These are phyloP conservation scores for Vinca major DNA, from an alignment of 305 asterid species.

Conservation along the genomic window DNA sequence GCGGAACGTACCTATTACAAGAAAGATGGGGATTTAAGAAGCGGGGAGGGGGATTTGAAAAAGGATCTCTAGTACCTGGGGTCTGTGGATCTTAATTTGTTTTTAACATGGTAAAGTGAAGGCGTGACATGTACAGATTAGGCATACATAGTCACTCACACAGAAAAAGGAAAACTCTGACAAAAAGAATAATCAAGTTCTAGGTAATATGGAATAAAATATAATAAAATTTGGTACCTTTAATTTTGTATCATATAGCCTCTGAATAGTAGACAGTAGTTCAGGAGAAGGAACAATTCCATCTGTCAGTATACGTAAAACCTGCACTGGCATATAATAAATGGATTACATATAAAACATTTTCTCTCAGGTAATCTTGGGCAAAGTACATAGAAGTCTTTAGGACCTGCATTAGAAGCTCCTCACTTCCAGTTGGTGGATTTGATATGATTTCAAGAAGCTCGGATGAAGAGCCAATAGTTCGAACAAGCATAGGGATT, in stretches of 20 bases:
- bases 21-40: too few relatives aligned
- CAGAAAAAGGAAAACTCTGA: background rate
- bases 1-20: too few relatives aligned
- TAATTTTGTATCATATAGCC: slow-evolving; percentile 61
- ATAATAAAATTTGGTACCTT: slow-evolving; percentile 44
- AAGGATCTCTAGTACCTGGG: too few relatives aligned
- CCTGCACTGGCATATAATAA: slow-evolving; percentile 43
- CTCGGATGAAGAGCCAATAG: slow-evolving; percentile 78
- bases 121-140: background rate
- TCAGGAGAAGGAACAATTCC: slow-evolving; percentile 77
- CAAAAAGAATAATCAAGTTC: background rate
- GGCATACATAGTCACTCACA: background rate
- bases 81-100: background rate
- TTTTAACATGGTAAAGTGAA: background rate
- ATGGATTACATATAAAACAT: slow-evolving; percentile 21
- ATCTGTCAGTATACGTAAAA: slow-evolving; percentile 81
- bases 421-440: slow-evolving; percentile 83
- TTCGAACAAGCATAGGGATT: slow-evolving; percentile 83
- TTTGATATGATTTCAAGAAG: slow-evolving; percentile 72
- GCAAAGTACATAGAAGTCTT: slow-evolving; percentile 12
- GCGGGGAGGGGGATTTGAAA: too few relatives aligned
- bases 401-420: slow-evolving; percentile 67
- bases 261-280: slow-evolving; percentile 53
- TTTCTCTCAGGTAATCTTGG: slow-evolving; percentile 15
- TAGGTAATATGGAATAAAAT: background rate